Evolutionary conservation across 2,329 filamentous ascomycete genomes (phyloP).

Genomic region (Ophiostoma quercus): DNA sequence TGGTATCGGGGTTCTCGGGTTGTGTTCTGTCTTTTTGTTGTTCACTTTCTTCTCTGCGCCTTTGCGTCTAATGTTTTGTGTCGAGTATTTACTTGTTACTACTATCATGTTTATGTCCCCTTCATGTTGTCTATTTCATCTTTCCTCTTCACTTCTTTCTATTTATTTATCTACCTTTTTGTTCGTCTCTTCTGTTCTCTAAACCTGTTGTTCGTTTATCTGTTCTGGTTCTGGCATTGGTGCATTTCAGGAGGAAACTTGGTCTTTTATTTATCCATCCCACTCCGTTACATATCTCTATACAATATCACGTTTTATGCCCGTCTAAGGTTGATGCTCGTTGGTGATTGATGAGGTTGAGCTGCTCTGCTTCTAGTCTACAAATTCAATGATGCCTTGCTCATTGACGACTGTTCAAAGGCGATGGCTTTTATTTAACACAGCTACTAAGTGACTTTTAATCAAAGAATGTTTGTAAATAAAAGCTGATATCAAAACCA

Average conservation of each 20-base stretch:
- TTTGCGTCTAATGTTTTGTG: constrained; percentile 6
- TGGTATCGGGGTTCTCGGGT: background rate
- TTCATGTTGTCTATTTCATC: constrained; percentile 12
- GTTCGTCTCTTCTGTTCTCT: background rate
- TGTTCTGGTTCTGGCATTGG: constrained; percentile 2
- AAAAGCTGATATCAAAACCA: background rate
- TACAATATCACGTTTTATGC: background rate
- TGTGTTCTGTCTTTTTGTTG: constrained; percentile 7
- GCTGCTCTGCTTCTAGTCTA: background rate
- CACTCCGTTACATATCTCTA: background rate
- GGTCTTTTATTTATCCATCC: constrained; percentile 16
- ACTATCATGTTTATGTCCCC: constrained; percentile 9
- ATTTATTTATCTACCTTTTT: background rate
- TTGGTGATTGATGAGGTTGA: background rate
- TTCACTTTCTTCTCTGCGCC: constrained; percentile 13
- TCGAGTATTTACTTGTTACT: constrained; percentile 7
- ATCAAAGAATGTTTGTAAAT: background rate
- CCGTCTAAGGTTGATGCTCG: background rate
- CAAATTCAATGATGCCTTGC: background rate
- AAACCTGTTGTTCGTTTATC: background rate
- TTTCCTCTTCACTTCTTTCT: background rate
- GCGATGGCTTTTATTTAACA: background rate
- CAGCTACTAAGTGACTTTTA: background rate
- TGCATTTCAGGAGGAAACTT: constrained; percentile 10
- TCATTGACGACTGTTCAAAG: background rate